Conservation (phyloP, 225 moss, liverwort and hornwort species). For the Climacium dendroides region DNA sequence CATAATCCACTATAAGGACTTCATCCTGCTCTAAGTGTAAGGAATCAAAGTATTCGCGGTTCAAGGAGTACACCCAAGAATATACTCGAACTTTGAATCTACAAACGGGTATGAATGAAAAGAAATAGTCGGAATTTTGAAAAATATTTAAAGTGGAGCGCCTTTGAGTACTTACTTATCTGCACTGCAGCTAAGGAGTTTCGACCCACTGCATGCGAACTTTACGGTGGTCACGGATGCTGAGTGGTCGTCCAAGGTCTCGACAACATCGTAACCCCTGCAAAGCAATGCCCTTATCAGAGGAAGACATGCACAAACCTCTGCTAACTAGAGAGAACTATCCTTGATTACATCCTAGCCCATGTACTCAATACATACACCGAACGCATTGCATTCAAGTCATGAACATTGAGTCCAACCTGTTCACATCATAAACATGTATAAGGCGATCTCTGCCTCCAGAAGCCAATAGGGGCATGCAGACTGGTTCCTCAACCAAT, state of each 20-base stretch:
- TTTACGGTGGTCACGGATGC: conserved; percentile 63
- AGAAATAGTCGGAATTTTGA: not conserved
- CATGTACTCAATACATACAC: not conserved
- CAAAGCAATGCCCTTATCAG: not conserved
- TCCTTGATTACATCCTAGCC: not conserved
- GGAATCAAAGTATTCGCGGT: not conserved
- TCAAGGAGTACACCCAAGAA: not conserved
- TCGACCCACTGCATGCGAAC: conserved; percentile 56
- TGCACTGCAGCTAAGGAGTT: conserved; percentile 72
- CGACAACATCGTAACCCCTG: conserved; percentile 63
- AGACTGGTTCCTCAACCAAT: conserved; percentile 21
- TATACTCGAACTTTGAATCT: not conserved
- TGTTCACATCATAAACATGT: conserved; percentile 64
- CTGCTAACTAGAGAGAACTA: not conserved
- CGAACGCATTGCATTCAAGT: not conserved
- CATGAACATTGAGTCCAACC: conserved; percentile 9
- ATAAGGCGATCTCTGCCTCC: conserved; percentile 68
- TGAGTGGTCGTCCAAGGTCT: conserved; percentile 66
- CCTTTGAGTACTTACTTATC: conserved; percentile 44
- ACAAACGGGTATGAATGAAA: not conserved
- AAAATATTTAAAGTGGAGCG: not conserved
- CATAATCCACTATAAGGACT: not conserved
- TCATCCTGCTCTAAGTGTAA: not conserved
- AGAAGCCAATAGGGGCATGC: conserved; percentile 54
- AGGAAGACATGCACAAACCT: not conserved